Conservation (phyloP, 257 asterid genomes). For the Rehmannia glutinosa region DNA sequence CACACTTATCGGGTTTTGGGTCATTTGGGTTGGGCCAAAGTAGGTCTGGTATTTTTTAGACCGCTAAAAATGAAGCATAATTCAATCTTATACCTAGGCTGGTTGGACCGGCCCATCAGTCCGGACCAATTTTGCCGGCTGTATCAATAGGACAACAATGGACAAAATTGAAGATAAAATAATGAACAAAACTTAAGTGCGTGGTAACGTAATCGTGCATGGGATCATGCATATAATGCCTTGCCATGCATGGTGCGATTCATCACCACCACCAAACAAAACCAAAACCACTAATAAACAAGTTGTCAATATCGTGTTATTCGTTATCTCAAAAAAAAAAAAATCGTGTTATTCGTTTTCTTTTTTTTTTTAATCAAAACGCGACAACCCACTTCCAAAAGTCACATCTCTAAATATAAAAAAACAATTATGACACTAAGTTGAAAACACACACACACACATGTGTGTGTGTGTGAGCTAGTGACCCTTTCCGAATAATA, state of each 20-base stretch:
- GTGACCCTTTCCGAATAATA: too few relatives aligned
- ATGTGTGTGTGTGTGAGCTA: too few relatives aligned
- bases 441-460: too few relatives aligned
- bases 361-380: constrained; percentile 8
- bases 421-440: neutral
- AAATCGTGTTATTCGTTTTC: neutral
- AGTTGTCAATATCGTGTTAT: neutral
- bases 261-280: neutral
- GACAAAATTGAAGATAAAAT: neutral
- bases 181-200: constrained; percentile 16
- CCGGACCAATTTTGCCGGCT: too few relatives aligned
- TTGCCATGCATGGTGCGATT: constrained; percentile 19
- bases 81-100: too few relatives aligned
- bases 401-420: neutral
- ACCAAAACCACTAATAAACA: neutral
- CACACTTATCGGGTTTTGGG: too few relatives aligned
- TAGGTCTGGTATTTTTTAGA: too few relatives aligned
- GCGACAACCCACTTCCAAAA: constrained; percentile 25
- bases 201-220: constrained; percentile 27
- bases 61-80: too few relatives aligned
- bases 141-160: neutral
- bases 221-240: constrained; percentile 17
- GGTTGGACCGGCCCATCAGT: too few relatives aligned
- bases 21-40: too few relatives aligned
- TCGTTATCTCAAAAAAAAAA: too few relatives aligned